These are phyloP conservation scores for Tardiomyces depauwii DNA, from an alignment of 1,139 yeast genomes.

Conservation along the genomic window DNA sequence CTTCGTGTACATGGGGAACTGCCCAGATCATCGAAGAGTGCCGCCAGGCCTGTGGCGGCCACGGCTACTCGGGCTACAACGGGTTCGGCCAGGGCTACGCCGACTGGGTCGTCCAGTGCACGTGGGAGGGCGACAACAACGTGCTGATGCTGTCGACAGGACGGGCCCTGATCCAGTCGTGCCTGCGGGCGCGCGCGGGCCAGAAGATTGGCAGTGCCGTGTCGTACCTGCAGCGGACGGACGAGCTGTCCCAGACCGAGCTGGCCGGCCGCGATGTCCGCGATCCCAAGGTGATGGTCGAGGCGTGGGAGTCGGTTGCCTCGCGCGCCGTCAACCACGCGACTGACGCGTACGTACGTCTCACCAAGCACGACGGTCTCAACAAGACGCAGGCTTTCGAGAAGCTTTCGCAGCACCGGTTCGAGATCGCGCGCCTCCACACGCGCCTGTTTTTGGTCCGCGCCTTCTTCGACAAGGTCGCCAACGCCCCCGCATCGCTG, in stretches of 20 bases:
- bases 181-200: constrained; percentile 16
- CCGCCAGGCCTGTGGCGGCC: constrained; percentile 90
- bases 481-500: constrained; percentile 16
- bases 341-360: constrained; percentile 8
- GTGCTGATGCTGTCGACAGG: constrained; percentile 73
- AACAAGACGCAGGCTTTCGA: constrained; percentile 30
- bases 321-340: constrained; percentile 22
- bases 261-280: constrained; percentile 8
- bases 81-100: constrained; percentile 78
- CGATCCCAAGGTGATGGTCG: constrained; percentile 19
- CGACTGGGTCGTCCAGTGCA: constrained; percentile 89
- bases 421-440: constrained; percentile 33
- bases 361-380: constrained; percentile 15
- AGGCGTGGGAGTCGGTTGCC: constrained; percentile 30
- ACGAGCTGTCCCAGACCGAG: constrained; percentile 1
- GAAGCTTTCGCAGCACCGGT: constrained; percentile 32
- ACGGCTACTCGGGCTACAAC: constrained; percentile 76
- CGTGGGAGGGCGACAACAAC: constrained; percentile 94
- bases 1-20: constrained; percentile 76
- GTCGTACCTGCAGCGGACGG: constrained; percentile 10
- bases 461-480: constrained; percentile 25
- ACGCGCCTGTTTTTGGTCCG: constrained; percentile 28
- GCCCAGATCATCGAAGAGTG: constrained; percentile 68
- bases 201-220: constrained; percentile 15
- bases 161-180: constrained; percentile 23